Evolutionary conservation across 176 grass and related monocot genomes (phyloP).

Genomic region (Eleusine indica): DNA sequence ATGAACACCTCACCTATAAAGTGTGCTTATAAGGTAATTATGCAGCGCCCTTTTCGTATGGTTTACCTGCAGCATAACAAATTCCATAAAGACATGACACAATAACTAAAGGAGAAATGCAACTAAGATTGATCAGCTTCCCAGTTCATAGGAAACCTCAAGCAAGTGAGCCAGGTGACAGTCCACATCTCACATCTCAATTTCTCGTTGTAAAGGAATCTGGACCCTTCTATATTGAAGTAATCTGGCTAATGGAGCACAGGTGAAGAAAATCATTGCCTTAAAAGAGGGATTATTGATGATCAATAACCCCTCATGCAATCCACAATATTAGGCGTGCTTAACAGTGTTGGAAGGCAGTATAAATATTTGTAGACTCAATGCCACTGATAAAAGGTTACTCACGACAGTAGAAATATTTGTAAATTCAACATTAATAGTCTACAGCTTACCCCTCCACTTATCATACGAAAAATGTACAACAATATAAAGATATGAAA

Average conservation of each 20-base stretch:
- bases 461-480: not conserved
- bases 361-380: not conserved
- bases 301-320: not conserved
- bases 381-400: not conserved
- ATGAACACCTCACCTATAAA: slow-evolving; percentile 72
- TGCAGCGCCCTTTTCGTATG: slow-evolving; percentile 95
- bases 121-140: slow-evolving; percentile 14
- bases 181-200: not conserved
- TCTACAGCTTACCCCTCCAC: not conserved
- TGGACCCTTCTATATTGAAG: not conserved
- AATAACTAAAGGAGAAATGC: slow-evolving; percentile 6
- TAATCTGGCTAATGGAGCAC: slow-evolving; percentile 4
- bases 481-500: not conserved
- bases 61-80: slow-evolving; percentile 81
- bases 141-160: not conserved
- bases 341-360: not conserved
- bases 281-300: not conserved
- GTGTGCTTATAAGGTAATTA: slow-evolving; percentile 85
- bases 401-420: not conserved
- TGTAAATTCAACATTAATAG: slow-evolving; percentile 3
- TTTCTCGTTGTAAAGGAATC: not conserved
- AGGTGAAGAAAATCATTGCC: not conserved
- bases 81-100: slow-evolving; percentile 20
- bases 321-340: not conserved
- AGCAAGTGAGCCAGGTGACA: not conserved